Evolutionary conservation across 2,329 filamentous ascomycete genomes (phyloP), one percentile per base, ranked within the genome.

Genomic region (Colletotrichum cereale): DNA sequence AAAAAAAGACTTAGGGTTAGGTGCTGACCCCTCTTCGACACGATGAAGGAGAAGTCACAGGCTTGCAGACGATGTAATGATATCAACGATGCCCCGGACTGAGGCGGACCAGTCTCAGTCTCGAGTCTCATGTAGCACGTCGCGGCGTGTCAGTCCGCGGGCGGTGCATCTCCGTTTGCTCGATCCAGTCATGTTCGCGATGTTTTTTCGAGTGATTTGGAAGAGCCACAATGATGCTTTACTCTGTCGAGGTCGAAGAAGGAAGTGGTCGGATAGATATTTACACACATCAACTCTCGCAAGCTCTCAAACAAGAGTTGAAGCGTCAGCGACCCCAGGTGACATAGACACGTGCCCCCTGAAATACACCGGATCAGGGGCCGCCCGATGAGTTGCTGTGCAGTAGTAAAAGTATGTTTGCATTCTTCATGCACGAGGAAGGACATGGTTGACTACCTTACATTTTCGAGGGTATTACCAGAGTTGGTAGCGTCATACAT

Each of bases 1-100:
- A 18, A 18, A 2, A 10, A 5, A 7, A 3, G 2, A 5, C 0
- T 31, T 14, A n/a, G n/a, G n/a, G n/a, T n/a, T n/a, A n/a, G n/a
- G n/a, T 18, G 5, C 16, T 31, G 14, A 16, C 14, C 16, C 31
- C 18, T 24, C 10, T 2, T 24, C 2, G 6, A 11, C 1, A 36
- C 12, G 29, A n/a, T 21, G 16, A n/a, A 8, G 3, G 16, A 31
- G 10, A 40, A 40, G 2, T 40, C 14, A 16, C n/a, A 14, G 11
- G 14, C 14, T 18, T 14, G 12, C 38, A 40, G 16, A 11, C 12
- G 5, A 2, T 40, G 2, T 5, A 1, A 16, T 40, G 3, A 14
- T 3, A 40, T 40, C 6, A 14, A 3, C 16, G n/a, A 48, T 48
- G 2, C 16, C 7, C 16, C n/a, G 11, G 24, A 16, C 12, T 8